Percentiles rank a stretch among this genome's conserved stretches.
Conservation (phyloP, 768 basidiomycete genomes). For the Amanita pseudoporphyria region DNA sequence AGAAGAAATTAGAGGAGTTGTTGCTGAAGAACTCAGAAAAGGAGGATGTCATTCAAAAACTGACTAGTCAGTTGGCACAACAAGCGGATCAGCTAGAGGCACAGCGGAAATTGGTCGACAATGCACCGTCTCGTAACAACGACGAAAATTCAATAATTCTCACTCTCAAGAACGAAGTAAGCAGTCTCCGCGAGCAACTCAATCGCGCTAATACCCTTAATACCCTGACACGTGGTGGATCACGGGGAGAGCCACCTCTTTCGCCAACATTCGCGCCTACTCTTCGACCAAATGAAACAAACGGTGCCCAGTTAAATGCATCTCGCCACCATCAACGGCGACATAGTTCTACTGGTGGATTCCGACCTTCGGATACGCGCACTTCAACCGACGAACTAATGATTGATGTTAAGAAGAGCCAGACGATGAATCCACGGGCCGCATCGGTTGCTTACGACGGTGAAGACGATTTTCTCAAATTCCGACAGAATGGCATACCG, state of each 20-base stretch:
- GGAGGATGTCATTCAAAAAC: slow-evolving; percentile 72
- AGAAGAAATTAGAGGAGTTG: slow-evolving; percentile 73
- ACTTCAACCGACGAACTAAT: slow-evolving; percentile 74
- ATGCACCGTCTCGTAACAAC: slow-evolving; percentile 50
- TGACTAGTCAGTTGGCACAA: slow-evolving; percentile 67
- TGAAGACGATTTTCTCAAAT: slow-evolving; percentile 62
- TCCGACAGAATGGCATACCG: slow-evolving; percentile 54
- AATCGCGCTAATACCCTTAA: slow-evolving; percentile 93
- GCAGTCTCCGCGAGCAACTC: slow-evolving; percentile 87
- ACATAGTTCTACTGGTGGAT: slow-evolving; percentile 81
- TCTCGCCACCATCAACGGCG: slow-evolving; percentile 64
- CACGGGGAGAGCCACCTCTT: slow-evolving; percentile 59
- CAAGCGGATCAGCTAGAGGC: slow-evolving; percentile 71
- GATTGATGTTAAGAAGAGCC: slow-evolving; percentile 61
- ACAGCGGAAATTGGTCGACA: slow-evolving; percentile 63
- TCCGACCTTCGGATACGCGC: slow-evolving; percentile 54
- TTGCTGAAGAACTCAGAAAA: slow-evolving; percentile 66
- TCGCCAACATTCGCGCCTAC: slow-evolving; percentile 84
- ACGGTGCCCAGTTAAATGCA: slow-evolving; percentile 27
- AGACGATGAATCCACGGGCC: slow-evolving; percentile 67
- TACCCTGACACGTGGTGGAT: slow-evolving; percentile 66
- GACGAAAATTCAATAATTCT: slow-evolving; percentile 85
- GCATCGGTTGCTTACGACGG: slow-evolving; percentile 86
- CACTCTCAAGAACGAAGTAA: slow-evolving; percentile 87
- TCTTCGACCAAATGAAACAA: slow-evolving; percentile 49